Conservation (phyloP, 1,284 basidiomycete species). For the Trichosporon ovoides region DNA sequence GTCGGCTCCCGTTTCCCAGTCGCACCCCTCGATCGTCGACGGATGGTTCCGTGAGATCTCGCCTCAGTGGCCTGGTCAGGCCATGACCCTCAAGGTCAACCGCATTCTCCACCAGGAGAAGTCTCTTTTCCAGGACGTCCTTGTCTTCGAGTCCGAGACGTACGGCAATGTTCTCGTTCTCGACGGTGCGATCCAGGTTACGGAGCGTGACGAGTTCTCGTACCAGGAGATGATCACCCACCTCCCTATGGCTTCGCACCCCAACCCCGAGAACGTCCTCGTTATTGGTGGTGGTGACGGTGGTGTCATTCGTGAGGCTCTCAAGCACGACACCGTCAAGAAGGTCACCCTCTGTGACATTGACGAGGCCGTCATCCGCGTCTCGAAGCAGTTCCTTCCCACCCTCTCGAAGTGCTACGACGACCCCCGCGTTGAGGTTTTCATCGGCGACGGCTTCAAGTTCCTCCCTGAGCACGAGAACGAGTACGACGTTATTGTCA, state of each 20-base stretch:
- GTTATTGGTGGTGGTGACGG: conserved; percentile 97
- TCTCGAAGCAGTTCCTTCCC: conserved; percentile 88
- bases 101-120: conserved; percentile 92
- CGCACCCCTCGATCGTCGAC: conserved; percentile 52
- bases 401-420: conserved; percentile 85
- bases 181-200: conserved; percentile 94
- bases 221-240: conserved; percentile 99
- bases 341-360: conserved; percentile 96
- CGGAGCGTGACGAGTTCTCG: conserved; percentile 98
- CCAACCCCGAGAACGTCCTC: conserved; percentile 91
- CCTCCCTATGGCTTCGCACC: conserved; percentile 89
- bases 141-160: conserved; percentile 90
- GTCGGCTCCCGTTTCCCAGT: conserved; percentile 22
- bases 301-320: conserved; percentile 92
- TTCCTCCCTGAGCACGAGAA: conserved; percentile 86
- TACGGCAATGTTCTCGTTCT: conserved; percentile 95
- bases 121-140: conserved; percentile 82
- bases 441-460: conserved; percentile 95
- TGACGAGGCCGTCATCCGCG: conserved; percentile 94
- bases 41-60: conserved; percentile 98
- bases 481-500: conserved; percentile 97
- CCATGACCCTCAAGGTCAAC: conserved; percentile 91
- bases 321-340: conserved; percentile 90
- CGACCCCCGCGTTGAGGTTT: conserved; percentile 78
- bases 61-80: conserved; percentile 94